Evolutionary conservation across 2,329 filamentous ascomycete species (phyloP), one percentile per base, ranked within the genome.

Genomic region (Emmonsiellopsis sp.): DNA sequence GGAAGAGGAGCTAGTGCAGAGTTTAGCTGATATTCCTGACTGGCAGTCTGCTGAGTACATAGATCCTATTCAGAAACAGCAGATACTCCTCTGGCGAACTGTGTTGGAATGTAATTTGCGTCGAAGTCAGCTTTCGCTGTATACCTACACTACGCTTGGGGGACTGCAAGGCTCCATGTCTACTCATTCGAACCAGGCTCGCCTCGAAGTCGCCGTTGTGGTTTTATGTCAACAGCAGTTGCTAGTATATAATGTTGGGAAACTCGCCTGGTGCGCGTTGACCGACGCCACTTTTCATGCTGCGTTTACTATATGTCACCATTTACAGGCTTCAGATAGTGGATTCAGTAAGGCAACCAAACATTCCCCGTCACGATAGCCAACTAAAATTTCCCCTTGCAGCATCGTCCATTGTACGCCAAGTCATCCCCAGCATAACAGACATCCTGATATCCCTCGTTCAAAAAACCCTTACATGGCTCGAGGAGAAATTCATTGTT

Each of bases 141-240:
- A 72, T 55, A 70, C 69, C 0, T 68, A 67, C 6, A 71, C 70
- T 51, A 67, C 66, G 11, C 65, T 71, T 26, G 68, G 70, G 40
- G 65, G 66, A 1, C 55, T 60, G 2, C 56, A 58, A 10, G 66
- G 68, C 30, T 56, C 64, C 2, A 56, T 70, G 2, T 71, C 70
- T 51, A 61, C 62, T 1, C 63, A 67, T 5, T 71, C 70, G 0
- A 64, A 65, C 7, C 63, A 69, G 30, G 59, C 65, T 26, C 64
- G 69, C 11, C 51, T 72, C 11, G 70, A 73, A 53, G 61, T 65
- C 1, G 70, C 70, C 2, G 64, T 64, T 26, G 63, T 66, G 53
- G 70, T 73, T 30, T 58, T 73, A 2, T 67, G 68, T 1, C 66
- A 64, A 1, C 70, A 73, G 48, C 63, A 63, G 43, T 62, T 60